A percentile compares a stretch with the other conserved stretches of the same genome.
Conservation (phyloP, 2,329 filamentous ascomycete species). For the Xylaria sp. region DNA sequence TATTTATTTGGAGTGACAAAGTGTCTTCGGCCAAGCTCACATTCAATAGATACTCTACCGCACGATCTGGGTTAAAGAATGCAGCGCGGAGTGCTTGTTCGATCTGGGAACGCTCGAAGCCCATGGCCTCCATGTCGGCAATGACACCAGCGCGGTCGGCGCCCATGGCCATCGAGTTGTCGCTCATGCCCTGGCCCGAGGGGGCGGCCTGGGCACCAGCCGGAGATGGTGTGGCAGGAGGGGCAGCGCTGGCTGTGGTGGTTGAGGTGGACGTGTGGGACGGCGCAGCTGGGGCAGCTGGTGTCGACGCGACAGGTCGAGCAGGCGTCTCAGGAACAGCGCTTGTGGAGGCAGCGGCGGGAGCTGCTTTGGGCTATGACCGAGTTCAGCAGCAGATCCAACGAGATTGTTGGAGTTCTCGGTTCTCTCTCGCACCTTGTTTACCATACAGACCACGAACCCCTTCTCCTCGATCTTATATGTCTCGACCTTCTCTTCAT, state of each 20-base stretch:
- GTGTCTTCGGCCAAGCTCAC: constrained; percentile 61
- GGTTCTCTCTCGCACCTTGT: constrained; percentile 74
- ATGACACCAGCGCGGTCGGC: constrained; percentile 83
- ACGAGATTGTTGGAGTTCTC: neutral
- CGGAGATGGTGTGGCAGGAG: constrained; percentile 65
- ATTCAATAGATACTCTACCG: constrained; percentile 92
- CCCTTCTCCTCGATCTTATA: constrained; percentile 99
- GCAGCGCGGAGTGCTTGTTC: constrained; percentile 95
- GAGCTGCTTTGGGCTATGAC: constrained; percentile 74
- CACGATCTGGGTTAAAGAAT: constrained; percentile 96
- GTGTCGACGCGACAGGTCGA: constrained; percentile 61
- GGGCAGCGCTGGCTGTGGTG: constrained; percentile 56
- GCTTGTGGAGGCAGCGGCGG: constrained; percentile 58
- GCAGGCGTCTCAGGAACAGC: constrained; percentile 72
- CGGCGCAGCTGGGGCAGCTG: constrained; percentile 61
- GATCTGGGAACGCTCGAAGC: constrained; percentile 87
- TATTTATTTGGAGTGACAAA: constrained; percentile 13
- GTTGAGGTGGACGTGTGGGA: constrained; percentile 53
- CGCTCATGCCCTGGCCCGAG: constrained; percentile 64
- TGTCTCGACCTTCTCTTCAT: constrained; percentile 94
- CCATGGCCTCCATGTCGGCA: constrained; percentile 96
- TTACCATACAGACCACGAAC: constrained; percentile 98
- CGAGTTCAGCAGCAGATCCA: constrained; percentile 18
- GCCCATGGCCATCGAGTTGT: constrained; percentile 88
- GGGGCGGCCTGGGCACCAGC: constrained; percentile 56